A percentile compares a stretch with the other conserved stretches of the same genome.
Conservation (phyloP, 2,329 filamentous ascomycete genomes). For the Emergomyces africanus region DNA sequence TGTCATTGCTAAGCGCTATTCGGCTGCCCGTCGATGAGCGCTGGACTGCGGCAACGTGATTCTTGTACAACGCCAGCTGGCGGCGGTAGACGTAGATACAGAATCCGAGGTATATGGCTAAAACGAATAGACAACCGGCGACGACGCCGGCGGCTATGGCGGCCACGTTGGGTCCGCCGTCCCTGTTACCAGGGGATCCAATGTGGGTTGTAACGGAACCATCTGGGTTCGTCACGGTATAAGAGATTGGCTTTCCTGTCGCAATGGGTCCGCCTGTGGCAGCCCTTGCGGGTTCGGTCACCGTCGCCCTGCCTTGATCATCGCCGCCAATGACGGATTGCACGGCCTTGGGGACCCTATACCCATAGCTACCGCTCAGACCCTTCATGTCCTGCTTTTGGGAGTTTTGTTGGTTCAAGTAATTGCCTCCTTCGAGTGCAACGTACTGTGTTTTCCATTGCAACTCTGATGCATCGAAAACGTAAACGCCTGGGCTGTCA, state of each 20-base stretch:
- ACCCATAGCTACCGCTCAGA: constrained; percentile 50
- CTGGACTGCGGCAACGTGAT: constrained; percentile 54
- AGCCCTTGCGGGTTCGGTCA: constrained; percentile 48
- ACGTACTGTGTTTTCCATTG: constrained; percentile 60
- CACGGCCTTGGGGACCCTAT: constrained; percentile 55
- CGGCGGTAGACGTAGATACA: constrained; percentile 65
- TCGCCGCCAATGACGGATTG: constrained; percentile 55
- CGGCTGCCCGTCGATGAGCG: constrained; percentile 38
- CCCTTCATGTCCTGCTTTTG: constrained; percentile 42
- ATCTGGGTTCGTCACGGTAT: constrained; percentile 44
- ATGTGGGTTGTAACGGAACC: constrained; percentile 25
- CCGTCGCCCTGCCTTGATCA: constrained; percentile 54
- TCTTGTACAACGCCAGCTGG: constrained; percentile 56
- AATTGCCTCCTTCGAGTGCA: constrained; percentile 43
- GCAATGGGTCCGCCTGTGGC: constrained; percentile 57
- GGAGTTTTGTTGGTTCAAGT: constrained; percentile 39
- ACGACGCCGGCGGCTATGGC: constrained; percentile 48
- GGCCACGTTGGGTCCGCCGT: constrained; percentile 35
- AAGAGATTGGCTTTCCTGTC: constrained; percentile 56
- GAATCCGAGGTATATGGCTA: constrained; percentile 62
- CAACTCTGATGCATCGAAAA: constrained; percentile 61
- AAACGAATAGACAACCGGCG: constrained; percentile 51
- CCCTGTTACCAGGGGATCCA: constrained; percentile 16
- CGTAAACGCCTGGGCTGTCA: constrained; percentile 57
- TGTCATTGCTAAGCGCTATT: constrained; percentile 9